Conservation (phyloP, 495 filamentous ascomycete species). For the Oleoguttula mirabilis region DNA sequence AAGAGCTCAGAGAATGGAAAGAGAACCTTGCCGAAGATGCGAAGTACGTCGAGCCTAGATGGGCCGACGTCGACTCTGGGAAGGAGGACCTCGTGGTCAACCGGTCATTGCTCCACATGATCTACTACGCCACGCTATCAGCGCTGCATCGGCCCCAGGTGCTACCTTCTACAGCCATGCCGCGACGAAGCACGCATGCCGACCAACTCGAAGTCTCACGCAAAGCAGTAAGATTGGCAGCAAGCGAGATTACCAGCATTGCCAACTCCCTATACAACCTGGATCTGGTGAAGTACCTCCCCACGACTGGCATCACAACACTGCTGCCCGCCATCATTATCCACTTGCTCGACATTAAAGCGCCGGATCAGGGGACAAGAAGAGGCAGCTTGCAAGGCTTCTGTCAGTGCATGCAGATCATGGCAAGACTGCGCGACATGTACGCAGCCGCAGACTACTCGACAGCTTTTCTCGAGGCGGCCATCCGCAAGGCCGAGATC, state of each 20-base stretch:
- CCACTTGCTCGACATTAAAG: constrained; percentile 80
- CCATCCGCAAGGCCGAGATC: constrained; percentile 68
- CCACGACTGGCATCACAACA: constrained; percentile 79
- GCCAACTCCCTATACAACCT: constrained; percentile 56
- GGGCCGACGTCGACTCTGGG: constrained; percentile 34
- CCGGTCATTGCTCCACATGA: constrained; percentile 71
- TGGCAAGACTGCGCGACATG: constrained; percentile 66
- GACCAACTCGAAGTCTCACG: constrained; percentile 68
- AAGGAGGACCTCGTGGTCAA: constrained; percentile 56
- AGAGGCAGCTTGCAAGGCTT: constrained; percentile 62
- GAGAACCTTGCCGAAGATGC: constrained; percentile 55
- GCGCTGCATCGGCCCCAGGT: constrained; percentile 82
- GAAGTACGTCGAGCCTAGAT: constrained; percentile 40
- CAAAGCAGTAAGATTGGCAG: constrained; percentile 64
- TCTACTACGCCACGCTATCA: constrained; percentile 75
- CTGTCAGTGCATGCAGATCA: constrained; percentile 72
- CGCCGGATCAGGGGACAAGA: constrained; percentile 52
- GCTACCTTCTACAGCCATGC: constrained; percentile 52
- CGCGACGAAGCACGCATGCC: constrained; percentile 37
- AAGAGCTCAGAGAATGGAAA: constrained; percentile 61
- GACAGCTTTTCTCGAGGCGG: constrained; percentile 72
- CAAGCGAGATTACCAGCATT: constrained; percentile 67
- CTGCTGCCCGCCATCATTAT: constrained; percentile 84
- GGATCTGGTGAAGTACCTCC: constrained; percentile 62
- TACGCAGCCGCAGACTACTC: constrained; percentile 83